These are phyloP conservation scores for Phaeotremella fagi DNA, from an alignment of 768 basidiomycete genomes.

Conservation along the genomic window DNA sequence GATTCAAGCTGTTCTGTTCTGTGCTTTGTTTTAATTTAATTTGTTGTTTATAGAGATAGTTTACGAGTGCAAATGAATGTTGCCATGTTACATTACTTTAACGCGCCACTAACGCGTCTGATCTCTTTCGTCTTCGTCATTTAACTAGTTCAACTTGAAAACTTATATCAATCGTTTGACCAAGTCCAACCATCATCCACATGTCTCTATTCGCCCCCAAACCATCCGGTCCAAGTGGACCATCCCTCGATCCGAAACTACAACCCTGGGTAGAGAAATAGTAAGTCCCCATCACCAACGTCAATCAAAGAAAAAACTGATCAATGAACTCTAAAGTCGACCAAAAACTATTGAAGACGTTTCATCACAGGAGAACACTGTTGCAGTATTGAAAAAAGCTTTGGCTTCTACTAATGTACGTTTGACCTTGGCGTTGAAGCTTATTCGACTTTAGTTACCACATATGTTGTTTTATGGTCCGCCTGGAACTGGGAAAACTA, in stretches of 20 bases:
- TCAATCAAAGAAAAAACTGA: background rate
- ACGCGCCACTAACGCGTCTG: no score
- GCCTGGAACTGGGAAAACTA: constrained; percentile 97
- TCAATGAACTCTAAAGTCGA: constrained; percentile 55
- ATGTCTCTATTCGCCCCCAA: background rate
- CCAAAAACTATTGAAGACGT: constrained; percentile 98
- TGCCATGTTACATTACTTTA: no score
- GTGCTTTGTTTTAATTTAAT: no score
- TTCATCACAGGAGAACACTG: constrained; percentile 93
- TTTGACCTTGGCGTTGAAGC: background rate
- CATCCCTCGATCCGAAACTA: constrained; percentile 33
- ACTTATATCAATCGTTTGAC: no score
- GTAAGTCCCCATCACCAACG: no score
- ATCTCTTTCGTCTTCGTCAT: no score
- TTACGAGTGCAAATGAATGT: no score
- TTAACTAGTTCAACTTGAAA: no score
- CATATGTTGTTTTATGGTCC: constrained; percentile 99
- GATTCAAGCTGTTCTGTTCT: no score
- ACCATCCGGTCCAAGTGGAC: constrained; percentile 1
- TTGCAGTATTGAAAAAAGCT: constrained; percentile 84
- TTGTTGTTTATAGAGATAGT: no score
- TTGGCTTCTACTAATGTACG: constrained; percentile 84
- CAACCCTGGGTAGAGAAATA: constrained; percentile 97
- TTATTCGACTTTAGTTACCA: constrained; percentile 62
- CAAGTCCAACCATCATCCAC: background rate